Conservation (phyloP, 2,329 filamentous ascomycete species). For the Paracorniculantispora psalliotae region DNA sequence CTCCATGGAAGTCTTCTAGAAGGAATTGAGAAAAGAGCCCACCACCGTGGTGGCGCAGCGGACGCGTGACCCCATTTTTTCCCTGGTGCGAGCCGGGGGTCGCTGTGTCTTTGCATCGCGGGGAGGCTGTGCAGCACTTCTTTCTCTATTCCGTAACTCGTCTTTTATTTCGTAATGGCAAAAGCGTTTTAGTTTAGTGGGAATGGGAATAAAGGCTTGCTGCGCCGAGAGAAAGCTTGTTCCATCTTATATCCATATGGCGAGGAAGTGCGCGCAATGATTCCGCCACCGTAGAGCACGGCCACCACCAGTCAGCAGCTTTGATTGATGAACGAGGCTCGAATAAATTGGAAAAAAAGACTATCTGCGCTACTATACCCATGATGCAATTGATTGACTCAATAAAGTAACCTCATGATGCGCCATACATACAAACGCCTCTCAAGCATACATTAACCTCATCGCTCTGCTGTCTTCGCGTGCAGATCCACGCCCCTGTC, state of each 20-base stretch:
- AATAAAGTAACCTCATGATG: not conserved
- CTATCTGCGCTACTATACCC: not conserved
- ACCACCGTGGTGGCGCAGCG: constrained; percentile 4
- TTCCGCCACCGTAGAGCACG: not conserved
- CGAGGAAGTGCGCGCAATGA: not conserved
- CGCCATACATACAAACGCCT: not conserved
- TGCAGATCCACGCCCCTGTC: constrained; percentile 7
- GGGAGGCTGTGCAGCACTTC: not conserved
- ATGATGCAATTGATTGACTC: not conserved
- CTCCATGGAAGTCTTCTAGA: constrained; percentile 30
- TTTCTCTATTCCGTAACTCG: not conserved
- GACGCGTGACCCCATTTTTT: constrained; percentile 4
- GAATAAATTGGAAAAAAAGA: not conserved
- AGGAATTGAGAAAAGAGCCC: constrained; percentile 18
- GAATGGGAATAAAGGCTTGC: not conserved
- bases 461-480: not conserved
- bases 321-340: not conserved
- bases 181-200: not conserved
- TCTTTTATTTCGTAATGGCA: not conserved
- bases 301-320: not conserved
- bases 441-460: constrained; percentile 1
- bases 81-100: too few species aligned
- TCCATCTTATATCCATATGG: not conserved
- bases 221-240: not conserved
- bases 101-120: not conserved